These are phyloP conservation scores for Phytopythium cucurbitacearum DNA, from an alignment of 352 stramenopile genomes.

Conservation along the genomic window DNA sequence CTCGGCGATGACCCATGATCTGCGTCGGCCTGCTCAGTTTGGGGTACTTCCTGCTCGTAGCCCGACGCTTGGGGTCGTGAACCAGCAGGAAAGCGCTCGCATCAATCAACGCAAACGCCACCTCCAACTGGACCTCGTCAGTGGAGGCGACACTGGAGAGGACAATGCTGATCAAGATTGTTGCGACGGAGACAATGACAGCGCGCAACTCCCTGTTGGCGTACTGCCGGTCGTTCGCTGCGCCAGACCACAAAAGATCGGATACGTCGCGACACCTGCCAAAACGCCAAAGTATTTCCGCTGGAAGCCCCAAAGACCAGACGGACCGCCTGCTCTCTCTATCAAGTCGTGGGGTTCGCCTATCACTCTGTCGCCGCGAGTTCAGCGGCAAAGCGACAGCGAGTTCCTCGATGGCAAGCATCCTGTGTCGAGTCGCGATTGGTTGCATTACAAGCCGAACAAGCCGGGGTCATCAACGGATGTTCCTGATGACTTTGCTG, in stretches of 20 bases:
- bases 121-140: constrained; percentile 8
- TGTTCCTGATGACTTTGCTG: too few species aligned
- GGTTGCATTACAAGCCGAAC: not conserved
- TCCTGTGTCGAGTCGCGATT: constrained; percentile 5
- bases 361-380: constrained; percentile 14
- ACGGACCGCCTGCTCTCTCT: not conserved
- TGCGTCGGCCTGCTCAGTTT: constrained; percentile 52
- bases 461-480: too few species aligned
- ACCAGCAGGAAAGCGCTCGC: constrained; percentile 26
- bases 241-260: constrained; percentile 25
- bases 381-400: constrained; percentile 8
- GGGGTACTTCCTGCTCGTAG: constrained; percentile 37
- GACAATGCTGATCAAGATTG: constrained; percentile 7
- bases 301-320: constrained; percentile 35
- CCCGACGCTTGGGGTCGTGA: constrained; percentile 45
- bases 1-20: constrained; percentile 40
- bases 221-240: constrained; percentile 53
- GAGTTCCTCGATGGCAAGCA: constrained; percentile 1
- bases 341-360: constrained; percentile 2
- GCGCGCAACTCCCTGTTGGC: constrained; percentile 21
- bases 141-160: constrained; percentile 11
- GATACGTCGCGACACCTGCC: constrained; percentile 33
- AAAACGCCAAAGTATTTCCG: constrained; percentile 62
- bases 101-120: constrained; percentile 25
- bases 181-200: too few species aligned